Percentiles rank a stretch among this genome's conserved stretches.
Evolutionary conservation across 2,329 filamentous ascomycete species (phyloP).

Genomic region (Colletotrichum nymphaeae): DNA sequence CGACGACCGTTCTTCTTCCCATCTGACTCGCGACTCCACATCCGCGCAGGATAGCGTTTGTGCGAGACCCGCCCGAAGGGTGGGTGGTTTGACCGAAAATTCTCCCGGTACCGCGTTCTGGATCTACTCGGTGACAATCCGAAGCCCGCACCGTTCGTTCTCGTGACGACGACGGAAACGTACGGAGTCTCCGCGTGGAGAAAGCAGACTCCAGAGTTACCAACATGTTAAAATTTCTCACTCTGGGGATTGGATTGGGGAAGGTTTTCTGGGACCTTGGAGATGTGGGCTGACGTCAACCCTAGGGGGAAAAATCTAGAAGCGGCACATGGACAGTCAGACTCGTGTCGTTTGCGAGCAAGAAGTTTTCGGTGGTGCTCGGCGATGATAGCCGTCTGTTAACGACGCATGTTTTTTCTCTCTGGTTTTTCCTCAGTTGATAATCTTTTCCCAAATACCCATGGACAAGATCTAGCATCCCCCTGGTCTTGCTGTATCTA

Average conservation of each 20-base stretch:
- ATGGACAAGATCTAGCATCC: not conserved
- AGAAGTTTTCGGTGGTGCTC: not conserved
- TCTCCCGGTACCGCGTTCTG: not conserved
- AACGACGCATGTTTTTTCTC: not conserved
- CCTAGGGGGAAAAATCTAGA: not conserved
- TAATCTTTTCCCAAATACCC: not conserved
- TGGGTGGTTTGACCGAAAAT: constrained; percentile 14
- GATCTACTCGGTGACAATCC: constrained; percentile 11
- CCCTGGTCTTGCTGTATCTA: not conserved
- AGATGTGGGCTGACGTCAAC: not conserved
- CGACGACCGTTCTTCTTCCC: not conserved
- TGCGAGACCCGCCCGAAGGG: not conserved
- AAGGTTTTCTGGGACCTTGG: not conserved
- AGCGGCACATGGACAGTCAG: constrained; percentile 4
- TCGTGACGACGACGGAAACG: constrained; percentile 4
- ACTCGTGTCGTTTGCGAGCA: not conserved
- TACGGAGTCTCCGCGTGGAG: constrained; percentile 4
- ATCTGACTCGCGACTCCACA: constrained; percentile 18
- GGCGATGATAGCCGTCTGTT: not conserved
- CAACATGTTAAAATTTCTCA: not conserved
- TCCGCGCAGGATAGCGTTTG: not conserved
- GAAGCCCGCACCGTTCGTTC: not conserved
- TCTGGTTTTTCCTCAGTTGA: not conserved
- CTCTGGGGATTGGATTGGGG: not conserved
- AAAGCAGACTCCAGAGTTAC: too few species aligned